phyloP scores from a whole-genome alignment of 345 rosid species.

The Linum tenue region DNA sequence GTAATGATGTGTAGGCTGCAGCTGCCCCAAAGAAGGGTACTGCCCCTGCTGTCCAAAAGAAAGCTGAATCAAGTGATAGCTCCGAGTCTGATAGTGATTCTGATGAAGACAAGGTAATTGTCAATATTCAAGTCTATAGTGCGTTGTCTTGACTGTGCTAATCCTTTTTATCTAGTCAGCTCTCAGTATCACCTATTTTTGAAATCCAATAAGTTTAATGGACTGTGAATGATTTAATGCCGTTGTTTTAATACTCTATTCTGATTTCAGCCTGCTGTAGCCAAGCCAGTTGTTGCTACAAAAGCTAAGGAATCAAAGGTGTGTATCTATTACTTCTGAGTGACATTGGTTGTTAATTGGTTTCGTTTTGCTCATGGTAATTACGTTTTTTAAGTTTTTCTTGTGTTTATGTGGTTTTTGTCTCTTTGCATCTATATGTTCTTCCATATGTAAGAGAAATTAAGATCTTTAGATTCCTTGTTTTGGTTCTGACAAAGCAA shows the following conservation, averaged over 20 bases:
- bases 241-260: background rate
- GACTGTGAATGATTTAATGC: background rate
- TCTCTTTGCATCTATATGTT: too few species aligned
- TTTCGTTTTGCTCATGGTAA: too few species aligned
- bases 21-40: conserved; percentile 13
- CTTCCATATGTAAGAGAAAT: too few species aligned
- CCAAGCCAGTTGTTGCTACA: background rate
- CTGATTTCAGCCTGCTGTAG: conserved; percentile 6
- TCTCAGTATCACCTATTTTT: too few species aligned
- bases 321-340: background rate
- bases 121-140: background rate
- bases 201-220: background rate
- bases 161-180: background rate
- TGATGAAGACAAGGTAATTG: conserved; percentile 13
- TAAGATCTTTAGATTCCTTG: too few species aligned
- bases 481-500: too few species aligned
- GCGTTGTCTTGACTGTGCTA: background rate
- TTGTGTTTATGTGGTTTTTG: too few species aligned
- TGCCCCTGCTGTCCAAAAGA: conserved; percentile 9
- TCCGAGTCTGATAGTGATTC: conserved; percentile 26
- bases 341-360: too few species aligned
- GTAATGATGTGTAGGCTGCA: background rate
- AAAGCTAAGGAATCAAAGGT: background rate
- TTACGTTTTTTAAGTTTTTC: too few species aligned
- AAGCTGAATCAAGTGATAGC: conserved; percentile 23